Conservation (phyloP, 1,139 yeast genomes). For the Magnusiomyces magnusii region DNA sequence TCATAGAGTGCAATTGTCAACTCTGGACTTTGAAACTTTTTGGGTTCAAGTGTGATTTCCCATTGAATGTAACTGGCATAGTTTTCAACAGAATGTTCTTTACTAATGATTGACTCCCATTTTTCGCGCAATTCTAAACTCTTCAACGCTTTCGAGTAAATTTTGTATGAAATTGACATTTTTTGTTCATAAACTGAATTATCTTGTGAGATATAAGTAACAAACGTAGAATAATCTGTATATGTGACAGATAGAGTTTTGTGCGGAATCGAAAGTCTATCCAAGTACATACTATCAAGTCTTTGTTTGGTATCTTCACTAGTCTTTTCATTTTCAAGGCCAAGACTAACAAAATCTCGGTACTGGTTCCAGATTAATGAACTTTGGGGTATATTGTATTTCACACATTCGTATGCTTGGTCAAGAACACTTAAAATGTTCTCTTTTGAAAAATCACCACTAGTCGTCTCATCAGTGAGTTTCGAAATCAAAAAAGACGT, state of each 20-base stretch:
- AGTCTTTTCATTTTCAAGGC: conserved; percentile 11
- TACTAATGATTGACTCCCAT: conserved; percentile 21
- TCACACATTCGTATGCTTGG: conserved; percentile 17
- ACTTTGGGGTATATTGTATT: conserved; percentile 36
- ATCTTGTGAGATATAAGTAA: conserved; percentile 30
- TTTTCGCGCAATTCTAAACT: conserved; percentile 19
- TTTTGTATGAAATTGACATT: conserved; percentile 38
- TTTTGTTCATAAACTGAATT: conserved; percentile 35
- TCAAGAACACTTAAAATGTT: conserved; percentile 11
- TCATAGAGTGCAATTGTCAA: conserved; percentile 22
- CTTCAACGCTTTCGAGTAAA: conserved; percentile 33
- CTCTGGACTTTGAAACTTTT: conserved; percentile 14
- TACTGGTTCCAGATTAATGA: conserved; percentile 36
- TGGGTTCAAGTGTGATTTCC: conserved; percentile 22
- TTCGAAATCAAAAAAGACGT: conserved; percentile 18
- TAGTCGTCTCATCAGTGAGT: conserved; percentile 13
- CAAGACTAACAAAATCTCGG: conserved; percentile 16
- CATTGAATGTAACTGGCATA: conserved; percentile 31
- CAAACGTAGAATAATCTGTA: conserved; percentile 39
- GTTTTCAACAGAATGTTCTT: conserved; percentile 18
- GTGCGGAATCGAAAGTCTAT: conserved; percentile 42
- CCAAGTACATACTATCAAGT: conserved; percentile 31
- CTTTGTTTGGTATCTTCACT: conserved; percentile 17
- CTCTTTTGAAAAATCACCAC: conserved; percentile 10
- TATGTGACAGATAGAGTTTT: conserved; percentile 38